A percentile compares a stretch with the other conserved stretches of the same genome.
phyloP scores from a whole-genome alignment of 345 rosid species.

The Populus nigra region DNA sequence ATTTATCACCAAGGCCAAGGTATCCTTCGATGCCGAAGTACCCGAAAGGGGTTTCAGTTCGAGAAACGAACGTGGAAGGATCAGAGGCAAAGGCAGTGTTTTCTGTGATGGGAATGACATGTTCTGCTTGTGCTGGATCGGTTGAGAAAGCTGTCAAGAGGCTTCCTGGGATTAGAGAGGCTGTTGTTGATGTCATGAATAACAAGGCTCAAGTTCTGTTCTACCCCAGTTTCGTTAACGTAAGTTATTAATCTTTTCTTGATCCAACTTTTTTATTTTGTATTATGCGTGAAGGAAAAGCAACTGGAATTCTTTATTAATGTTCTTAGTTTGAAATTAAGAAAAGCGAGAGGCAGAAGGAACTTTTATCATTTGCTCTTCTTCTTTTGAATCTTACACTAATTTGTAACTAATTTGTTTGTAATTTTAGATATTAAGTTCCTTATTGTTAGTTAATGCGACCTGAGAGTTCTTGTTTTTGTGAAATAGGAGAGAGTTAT shows the following conservation, averaged over 20 bases:
- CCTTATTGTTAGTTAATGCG: background rate
- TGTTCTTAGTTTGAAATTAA: background rate
- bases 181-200: constrained; percentile 69
- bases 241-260: constrained; percentile 27
- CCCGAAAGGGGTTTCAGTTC: constrained; percentile 46
- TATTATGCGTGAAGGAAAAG: background rate
- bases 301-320: background rate
- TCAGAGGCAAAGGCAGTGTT: constrained; percentile 55
- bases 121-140: constrained; percentile 92
- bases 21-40: constrained; percentile 70
- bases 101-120: constrained; percentile 76
- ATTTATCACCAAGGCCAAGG: constrained; percentile 47
- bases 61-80: constrained; percentile 24
- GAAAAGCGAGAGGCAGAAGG: background rate
- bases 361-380: background rate
- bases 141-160: constrained; percentile 87
- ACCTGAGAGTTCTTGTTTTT: background rate
- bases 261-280: background rate
- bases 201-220: constrained; percentile 63
- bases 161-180: constrained; percentile 77
- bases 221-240: constrained; percentile 57
- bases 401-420: background rate
- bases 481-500: background rate
- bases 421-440: background rate
- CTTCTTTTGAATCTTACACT: background rate